These are phyloP conservation scores for Populus simonii DNA, from an alignment of 345 rosid species.

Conservation along the genomic window DNA sequence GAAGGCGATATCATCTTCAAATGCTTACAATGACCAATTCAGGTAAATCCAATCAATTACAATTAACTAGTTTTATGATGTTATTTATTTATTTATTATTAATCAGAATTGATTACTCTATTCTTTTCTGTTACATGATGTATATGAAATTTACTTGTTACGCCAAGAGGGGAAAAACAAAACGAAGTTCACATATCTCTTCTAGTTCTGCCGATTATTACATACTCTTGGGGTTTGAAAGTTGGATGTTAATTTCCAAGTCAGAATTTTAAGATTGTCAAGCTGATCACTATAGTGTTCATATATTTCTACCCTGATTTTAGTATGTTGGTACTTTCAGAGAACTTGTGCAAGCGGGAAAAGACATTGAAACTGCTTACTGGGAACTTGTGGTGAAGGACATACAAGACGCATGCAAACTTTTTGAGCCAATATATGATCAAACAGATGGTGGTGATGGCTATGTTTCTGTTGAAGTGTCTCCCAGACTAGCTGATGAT, in stretches of 20 bases:
- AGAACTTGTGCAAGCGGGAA: slow-evolving; percentile 86
- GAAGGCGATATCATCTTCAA: slow-evolving; percentile 92
- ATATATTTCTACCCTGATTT: neutral
- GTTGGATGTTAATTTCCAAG: neutral
- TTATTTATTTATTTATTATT: neutral
- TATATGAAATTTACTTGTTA: neutral
- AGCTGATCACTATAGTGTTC: neutral
- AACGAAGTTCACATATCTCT: neutral
- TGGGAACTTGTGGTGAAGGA: slow-evolving; percentile 99
- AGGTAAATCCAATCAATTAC: slow-evolving; percentile 39
- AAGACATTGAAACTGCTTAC: slow-evolving; percentile 79
- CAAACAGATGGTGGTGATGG: slow-evolving; percentile 92
- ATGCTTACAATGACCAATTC: slow-evolving; percentile 96
- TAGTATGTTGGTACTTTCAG: slow-evolving; percentile 36
- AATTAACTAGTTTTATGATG: neutral
- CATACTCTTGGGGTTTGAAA: neutral
- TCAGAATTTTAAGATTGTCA: neutral
- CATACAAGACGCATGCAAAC: slow-evolving; percentile 96
- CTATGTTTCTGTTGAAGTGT: slow-evolving; percentile 96
- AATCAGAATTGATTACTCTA: neutral
- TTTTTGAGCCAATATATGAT: slow-evolving; percentile 89
- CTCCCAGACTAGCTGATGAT: slow-evolving; percentile 92
- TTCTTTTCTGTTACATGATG: neutral
- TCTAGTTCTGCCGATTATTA: neutral
- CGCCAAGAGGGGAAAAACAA: neutral